Conservation (phyloP, 345 rosid species). For the Eucalyptus coolabah region DNA sequence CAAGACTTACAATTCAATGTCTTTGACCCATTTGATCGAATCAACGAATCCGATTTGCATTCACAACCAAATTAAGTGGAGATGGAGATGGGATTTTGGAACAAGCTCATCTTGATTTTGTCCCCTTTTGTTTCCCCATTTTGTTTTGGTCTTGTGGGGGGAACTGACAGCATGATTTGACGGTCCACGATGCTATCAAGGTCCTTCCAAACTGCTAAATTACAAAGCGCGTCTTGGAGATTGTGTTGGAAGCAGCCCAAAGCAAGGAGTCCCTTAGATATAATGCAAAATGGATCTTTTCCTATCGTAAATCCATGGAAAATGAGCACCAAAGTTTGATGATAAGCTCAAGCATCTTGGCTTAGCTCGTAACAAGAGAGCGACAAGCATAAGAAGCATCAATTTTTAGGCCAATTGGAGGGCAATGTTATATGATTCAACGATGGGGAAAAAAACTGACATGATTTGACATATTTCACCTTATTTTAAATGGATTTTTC, state of each 20-base stretch:
- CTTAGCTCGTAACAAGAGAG: not conserved
- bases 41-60: not conserved
- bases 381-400: not conserved
- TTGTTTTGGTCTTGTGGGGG: not conserved
- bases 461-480: not conserved
- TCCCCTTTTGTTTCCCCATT: not conserved
- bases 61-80: not conserved
- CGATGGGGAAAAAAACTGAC: not conserved
- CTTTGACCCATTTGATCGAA: not conserved
- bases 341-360: not conserved
- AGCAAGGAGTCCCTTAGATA: no score
- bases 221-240: not conserved
- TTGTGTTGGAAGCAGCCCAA: not conserved
- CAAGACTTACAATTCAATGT: not conserved
- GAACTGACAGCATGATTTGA: not conserved
- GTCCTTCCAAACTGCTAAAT: not conserved
- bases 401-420: not conserved
- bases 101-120: not conserved
- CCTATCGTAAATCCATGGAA: not conserved
- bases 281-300: no score
- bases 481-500: not conserved
- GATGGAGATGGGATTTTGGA: not conserved
- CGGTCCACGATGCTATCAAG: not conserved
- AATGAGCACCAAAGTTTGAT: not conserved
- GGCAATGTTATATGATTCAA: not conserved